phyloP scores from a whole-genome alignment of 2,329 filamentous ascomycete genomes.

The Sarocladium brachiariae region DNA sequence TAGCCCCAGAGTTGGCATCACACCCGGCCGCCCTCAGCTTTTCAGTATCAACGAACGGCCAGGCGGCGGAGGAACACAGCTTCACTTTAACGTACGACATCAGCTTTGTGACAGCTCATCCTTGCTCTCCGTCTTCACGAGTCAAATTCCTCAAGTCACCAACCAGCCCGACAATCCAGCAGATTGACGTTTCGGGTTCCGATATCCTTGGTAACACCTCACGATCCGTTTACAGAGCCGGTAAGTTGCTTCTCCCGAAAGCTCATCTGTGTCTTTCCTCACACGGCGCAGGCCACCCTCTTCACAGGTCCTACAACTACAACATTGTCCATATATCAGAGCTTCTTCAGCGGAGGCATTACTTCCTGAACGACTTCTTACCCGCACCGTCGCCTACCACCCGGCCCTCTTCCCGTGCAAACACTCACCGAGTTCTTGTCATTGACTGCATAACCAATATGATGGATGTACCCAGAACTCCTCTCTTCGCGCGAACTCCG shows the following conservation, averaged over 20 bases:
- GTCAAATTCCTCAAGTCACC: slow-evolving; percentile 53
- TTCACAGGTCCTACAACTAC: slow-evolving; percentile 58
- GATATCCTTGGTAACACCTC: slow-evolving; percentile 36
- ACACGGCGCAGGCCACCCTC: slow-evolving; percentile 44
- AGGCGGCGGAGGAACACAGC: slow-evolving; percentile 33
- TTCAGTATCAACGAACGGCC: slow-evolving; percentile 29
- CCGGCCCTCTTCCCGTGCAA: not conserved
- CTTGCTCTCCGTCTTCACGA: slow-evolving; percentile 51
- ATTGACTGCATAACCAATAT: slow-evolving; percentile 58
- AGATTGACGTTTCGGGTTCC: slow-evolving; percentile 45
- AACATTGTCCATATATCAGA: slow-evolving; percentile 52
- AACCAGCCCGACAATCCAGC: slow-evolving; percentile 52
- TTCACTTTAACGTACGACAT: slow-evolving; percentile 50
- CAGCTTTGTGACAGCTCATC: slow-evolving; percentile 59
- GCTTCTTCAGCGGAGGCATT: slow-evolving; percentile 40
- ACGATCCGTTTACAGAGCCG: slow-evolving; percentile 40
- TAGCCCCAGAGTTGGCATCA: slow-evolving; percentile 26
- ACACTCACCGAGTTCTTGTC: slow-evolving; percentile 42
- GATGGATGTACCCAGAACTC: slow-evolving; percentile 36
- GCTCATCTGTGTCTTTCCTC: slow-evolving; percentile 6
- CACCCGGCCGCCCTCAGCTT: slow-evolving; percentile 30
- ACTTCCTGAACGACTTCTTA: slow-evolving; percentile 41
- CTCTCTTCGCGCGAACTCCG: slow-evolving; percentile 31
- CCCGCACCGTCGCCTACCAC: slow-evolving; percentile 18
- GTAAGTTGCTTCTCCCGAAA: slow-evolving; percentile 26